Evolutionary conservation across 1,284 basidiomycete genomes (phyloP), one percentile per base, ranked within the genome.

Genomic region (Fistulina hepatica): DNA sequence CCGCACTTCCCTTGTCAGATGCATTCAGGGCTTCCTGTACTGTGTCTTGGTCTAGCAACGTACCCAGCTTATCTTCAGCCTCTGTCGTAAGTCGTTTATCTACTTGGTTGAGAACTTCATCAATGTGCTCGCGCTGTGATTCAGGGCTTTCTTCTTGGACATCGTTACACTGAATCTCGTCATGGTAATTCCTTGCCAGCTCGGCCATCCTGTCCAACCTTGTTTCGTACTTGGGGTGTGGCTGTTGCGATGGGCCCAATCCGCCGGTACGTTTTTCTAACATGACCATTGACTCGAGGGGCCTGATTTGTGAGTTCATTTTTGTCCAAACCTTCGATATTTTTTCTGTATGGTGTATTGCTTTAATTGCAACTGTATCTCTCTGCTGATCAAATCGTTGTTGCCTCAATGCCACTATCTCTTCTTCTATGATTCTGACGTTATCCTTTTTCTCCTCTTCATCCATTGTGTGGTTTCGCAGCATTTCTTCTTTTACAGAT

Each of bases 161-260:
- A 2, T 25, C 33, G 6, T 13, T 26, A 7, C 25, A 16, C 23
- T 44, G 43, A 2, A 39, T 28, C 20, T 42, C 35, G 16, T 37
- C 11, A 15, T 45, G 41, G 31, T 43, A 46, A 30, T 42, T 25
- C 17, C 41, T 4, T 7, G 41, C 38, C 11, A 49, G 34, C 11
- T 28, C 37, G 3, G 43, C 33, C 54, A 55, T 56, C 3, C 23
- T 6, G 11, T 26, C 7, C 4, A 42, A 47, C 27, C 36, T 20
- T 2, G 40, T 44, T 21, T 37, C 38, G 15, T 27, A 41, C 2
- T 21, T 12, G 3, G 11, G 26, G 9, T 36, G 39, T 7, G 23
- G 25, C 2, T 25, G 5, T 6, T 36, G 30, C 12, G 43, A n/a
- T n/a, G n/a, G n/a, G n/a, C n/a, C n/a, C n/a, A n/a, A n/a, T n/a